phyloP scores from a whole-genome alignment of 352 stramenopile genomes.

The Nothophytophthora sp. region DNA sequence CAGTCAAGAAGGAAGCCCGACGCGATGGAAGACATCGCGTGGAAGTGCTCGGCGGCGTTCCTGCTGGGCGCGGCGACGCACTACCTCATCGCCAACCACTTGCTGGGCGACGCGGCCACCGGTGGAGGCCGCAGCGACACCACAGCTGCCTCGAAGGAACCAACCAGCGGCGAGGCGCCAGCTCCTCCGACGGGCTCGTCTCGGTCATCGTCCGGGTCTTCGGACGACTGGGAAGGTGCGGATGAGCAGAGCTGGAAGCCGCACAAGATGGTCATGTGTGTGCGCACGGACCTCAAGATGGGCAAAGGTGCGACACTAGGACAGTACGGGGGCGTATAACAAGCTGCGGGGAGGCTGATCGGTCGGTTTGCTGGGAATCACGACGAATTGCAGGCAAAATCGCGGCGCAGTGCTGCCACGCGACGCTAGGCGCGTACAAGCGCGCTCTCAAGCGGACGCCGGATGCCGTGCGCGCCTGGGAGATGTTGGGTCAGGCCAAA shows the following conservation, averaged over 20 bases:
- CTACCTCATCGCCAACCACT: constrained; percentile 49
- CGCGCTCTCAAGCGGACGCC: constrained; percentile 82
- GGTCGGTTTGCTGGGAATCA: not conserved
- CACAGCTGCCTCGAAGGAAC: constrained; percentile 3
- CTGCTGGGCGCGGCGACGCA: constrained; percentile 69
- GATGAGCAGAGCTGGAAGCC: constrained; percentile 61
- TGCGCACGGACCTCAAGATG: constrained; percentile 96
- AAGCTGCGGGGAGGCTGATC: not conserved
- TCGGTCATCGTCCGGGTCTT: constrained; percentile 31
- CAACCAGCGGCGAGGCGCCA: not conserved
- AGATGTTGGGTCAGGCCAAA: constrained; percentile 86
- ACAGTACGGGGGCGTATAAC: too few relatives aligned
- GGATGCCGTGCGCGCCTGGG: constrained; percentile 69
- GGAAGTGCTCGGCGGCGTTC: constrained; percentile 82
- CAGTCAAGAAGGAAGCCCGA: not conserved
- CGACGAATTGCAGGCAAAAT: constrained; percentile 67
- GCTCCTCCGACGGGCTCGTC: constrained; percentile 8
- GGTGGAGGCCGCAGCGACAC: constrained; percentile 8
- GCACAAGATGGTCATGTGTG: constrained; percentile 95
- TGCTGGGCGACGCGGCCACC: constrained; percentile 20
- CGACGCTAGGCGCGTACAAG: constrained; percentile 95
- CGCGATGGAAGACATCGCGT: constrained; percentile 61
- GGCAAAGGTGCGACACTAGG: constrained; percentile 95
- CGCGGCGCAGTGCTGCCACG: constrained; percentile 87
- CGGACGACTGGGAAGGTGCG: constrained; percentile 68